These are phyloP conservation scores for Talaromyces sp. DNA, from an alignment of 2,329 filamentous ascomycete species.

Conservation along the genomic window DNA sequence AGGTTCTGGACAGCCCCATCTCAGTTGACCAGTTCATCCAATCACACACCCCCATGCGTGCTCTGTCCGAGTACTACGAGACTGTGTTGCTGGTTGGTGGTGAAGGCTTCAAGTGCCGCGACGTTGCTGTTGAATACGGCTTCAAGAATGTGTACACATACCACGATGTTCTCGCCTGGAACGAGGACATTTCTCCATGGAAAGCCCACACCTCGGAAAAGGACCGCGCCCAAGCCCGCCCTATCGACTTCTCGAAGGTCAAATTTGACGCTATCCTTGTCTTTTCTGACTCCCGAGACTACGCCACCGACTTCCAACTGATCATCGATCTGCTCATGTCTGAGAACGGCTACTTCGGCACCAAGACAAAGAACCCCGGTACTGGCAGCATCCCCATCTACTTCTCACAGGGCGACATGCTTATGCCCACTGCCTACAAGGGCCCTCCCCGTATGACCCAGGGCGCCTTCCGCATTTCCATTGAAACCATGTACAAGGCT, in stretches of 20 bases:
- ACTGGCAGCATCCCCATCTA: conserved; percentile 67
- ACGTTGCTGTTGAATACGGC: conserved; percentile 67
- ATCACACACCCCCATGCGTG: conserved; percentile 72
- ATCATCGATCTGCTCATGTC: conserved; percentile 68
- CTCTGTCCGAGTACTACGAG: conserved; percentile 69
- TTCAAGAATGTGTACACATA: conserved; percentile 69
- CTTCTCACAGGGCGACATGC: conserved; percentile 62
- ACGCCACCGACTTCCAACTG: conserved; percentile 70
- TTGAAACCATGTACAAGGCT: conserved; percentile 61
- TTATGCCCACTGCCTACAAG: conserved; percentile 62
- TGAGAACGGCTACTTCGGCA: conserved; percentile 62
- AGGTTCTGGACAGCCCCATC: conserved; percentile 61
- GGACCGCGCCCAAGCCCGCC: conserved; percentile 62
- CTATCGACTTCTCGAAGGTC: conserved; percentile 65
- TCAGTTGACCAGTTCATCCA: conserved; percentile 71
- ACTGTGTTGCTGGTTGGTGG: conserved; percentile 72
- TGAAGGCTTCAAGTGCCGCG: conserved; percentile 68
- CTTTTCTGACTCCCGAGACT: conserved; percentile 69
- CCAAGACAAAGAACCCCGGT: conserved; percentile 61
- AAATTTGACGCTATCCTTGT: conserved; percentile 72
- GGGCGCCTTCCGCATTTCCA: conserved; percentile 68
- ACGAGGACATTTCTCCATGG: conserved; percentile 65
- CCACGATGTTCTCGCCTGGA: conserved; percentile 68
- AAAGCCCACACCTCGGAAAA: conserved; percentile 58
- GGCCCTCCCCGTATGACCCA: conserved; percentile 63